Base-by-base conservation (phyloP, 2,329 filamentous ascomycete genomes). In the Rasamsonia emersonii region DNA sequence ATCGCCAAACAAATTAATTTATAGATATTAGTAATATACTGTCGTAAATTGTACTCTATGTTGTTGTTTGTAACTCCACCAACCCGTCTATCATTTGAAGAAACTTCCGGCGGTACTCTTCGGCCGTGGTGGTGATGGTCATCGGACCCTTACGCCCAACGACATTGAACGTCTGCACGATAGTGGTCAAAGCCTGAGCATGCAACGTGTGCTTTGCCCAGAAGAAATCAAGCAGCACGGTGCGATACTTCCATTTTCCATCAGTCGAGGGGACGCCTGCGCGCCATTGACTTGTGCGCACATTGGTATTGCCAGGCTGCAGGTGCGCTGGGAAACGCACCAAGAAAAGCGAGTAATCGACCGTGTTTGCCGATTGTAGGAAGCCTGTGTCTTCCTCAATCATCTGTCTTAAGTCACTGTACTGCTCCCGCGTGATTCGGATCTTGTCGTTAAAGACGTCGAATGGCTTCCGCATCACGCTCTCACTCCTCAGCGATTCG, bases 261-360 rank as follows among this genome's bases (percentile, higher is more conserved):
- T 83, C 75, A 0, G 67, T 61, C 7, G 77, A 80, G 1, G 56
- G 43, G 0, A 84, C 47, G 0, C 81, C 81, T 0, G 62, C 69
- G 8, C 79, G 65, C 80, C 80, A 86, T 4, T 58, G 58, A 24
- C 42, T 48, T 30, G 37, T 38, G 21, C 41, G 39, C n/a, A 50
- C 49, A 34, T 62, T 38, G 15, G 60, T 51, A 8, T 52, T 42
- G 15, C 56, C 54, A 1, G 50, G 44, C 3, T 37, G 37, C 3
- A 58, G 54, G 0, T 61, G 47, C 0, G 57, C 54, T 0, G 71
- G 71, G 26, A 70, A 64, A 3, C 80, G 70, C 1, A 84, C 72
- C 0, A 86, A 57, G 45, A 86, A 85, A 2, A 86, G 67, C 0
- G 79, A 85, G 55, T 86, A 86, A 51, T 86, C 82, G 1, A 86